Percentiles rank a stretch among this genome's conserved stretches.
These are phyloP conservation scores for Fusarium nanum DNA, from an alignment of 2,329 filamentous ascomycete genomes.

Conservation along the genomic window DNA sequence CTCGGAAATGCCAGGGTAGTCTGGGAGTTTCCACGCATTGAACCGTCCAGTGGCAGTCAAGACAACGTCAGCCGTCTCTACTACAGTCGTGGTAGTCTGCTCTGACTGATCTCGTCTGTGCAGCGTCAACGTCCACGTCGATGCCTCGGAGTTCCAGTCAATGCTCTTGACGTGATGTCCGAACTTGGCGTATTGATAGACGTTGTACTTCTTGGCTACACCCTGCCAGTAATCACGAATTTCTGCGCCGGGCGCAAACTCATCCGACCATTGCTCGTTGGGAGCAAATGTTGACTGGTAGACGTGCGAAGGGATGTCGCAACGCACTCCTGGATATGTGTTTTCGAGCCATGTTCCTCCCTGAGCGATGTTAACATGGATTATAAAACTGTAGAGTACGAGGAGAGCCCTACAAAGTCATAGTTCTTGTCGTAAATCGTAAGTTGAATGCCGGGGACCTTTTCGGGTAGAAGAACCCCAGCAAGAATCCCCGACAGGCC, in stretches of 20 bases:
- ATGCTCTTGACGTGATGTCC: background rate
- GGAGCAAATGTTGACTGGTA: conserved; percentile 76
- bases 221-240: conserved; percentile 74
- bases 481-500: background rate
- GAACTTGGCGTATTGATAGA: conserved; percentile 61
- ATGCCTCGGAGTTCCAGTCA: background rate
- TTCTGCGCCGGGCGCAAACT: conserved; percentile 73
- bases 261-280: conserved; percentile 74
- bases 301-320: conserved; percentile 74
- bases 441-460: background rate
- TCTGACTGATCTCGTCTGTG: background rate
- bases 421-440: background rate
- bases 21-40: conserved; percentile 65
- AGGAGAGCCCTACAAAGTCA: background rate
- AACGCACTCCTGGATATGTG: conserved; percentile 70
- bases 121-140: conserved; percentile 56
- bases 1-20: conserved; percentile 66
- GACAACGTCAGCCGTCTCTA: conserved; percentile 62
- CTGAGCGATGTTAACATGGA: background rate
- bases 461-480: background rate
- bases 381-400: accelerated
- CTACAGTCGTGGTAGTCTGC: background rate
- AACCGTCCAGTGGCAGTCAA: conserved; percentile 70
- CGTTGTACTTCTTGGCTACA: conserved; percentile 70
- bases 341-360: conserved; percentile 61